Conservation (phyloP, 768 basidiomycete genomes). For the Kwoniella shandongensis region DNA sequence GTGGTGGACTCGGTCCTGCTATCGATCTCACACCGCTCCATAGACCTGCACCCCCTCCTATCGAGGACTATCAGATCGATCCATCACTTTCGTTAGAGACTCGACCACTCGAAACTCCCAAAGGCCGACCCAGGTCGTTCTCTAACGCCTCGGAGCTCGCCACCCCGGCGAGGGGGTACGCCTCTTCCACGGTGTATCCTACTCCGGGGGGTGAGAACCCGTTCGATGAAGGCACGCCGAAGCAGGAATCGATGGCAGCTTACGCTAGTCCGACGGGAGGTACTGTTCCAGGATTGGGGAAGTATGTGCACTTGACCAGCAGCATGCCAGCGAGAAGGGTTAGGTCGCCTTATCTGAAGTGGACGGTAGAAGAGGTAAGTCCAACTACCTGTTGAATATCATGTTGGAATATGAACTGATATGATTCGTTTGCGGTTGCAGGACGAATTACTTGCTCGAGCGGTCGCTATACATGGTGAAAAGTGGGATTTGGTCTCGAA, state of each 20-base stretch:
- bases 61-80: constrained; percentile 34
- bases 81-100: constrained; percentile 20
- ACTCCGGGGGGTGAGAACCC: constrained; percentile 12
- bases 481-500: constrained; percentile 51
- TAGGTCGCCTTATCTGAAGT: constrained; percentile 49
- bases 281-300: constrained; percentile 48
- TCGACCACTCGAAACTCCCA: constrained; percentile 17
- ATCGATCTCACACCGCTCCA: constrained; percentile 24
- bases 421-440: constrained; percentile 7
- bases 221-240: constrained; percentile 12
- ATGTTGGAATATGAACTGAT: background rate
- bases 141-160: constrained; percentile 23
- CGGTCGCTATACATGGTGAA: constrained; percentile 48
- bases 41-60: background rate
- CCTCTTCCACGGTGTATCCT: constrained; percentile 16
- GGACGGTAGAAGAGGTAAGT: constrained; percentile 50
- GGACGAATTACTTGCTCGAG: constrained; percentile 48
- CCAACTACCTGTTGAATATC: background rate
- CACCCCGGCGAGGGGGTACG: constrained; percentile 19
- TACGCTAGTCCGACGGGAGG: constrained; percentile 40
- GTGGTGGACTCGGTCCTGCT: constrained; percentile 24
- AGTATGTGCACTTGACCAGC: constrained; percentile 48
- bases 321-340: constrained; percentile 44
- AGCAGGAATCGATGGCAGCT: constrained; percentile 4
- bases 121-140: constrained; percentile 15